phyloP scores from a whole-genome alignment of 2,329 filamentous ascomycete species.

The Cryphonectria parasitica region DNA sequence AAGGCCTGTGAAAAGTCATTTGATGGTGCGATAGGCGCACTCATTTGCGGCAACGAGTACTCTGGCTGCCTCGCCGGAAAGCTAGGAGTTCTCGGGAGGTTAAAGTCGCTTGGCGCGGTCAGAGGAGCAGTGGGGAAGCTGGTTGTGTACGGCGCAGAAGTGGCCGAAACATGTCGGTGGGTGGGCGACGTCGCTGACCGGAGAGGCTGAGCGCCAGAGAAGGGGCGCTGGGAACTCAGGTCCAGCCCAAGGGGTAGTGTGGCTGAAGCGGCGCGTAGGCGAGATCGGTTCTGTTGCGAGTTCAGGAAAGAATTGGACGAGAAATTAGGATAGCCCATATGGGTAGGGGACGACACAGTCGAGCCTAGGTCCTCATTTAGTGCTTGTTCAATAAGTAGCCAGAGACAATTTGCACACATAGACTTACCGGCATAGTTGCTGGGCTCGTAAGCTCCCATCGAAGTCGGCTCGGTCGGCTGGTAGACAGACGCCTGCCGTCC shows the following conservation, averaged over 20 bases:
- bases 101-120: conserved; percentile 57
- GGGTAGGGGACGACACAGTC: conserved; percentile 53
- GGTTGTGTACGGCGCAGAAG: conserved; percentile 50
- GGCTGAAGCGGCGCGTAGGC: conserved; percentile 54
- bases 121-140: conserved; percentile 59
- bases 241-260: conserved; percentile 51
- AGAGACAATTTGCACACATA: conserved; percentile 29
- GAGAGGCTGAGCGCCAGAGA: conserved; percentile 36
- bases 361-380: conserved; percentile 43
- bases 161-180: conserved; percentile 41
- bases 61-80: conserved; percentile 44
- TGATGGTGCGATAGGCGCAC: conserved; percentile 56
- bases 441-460: conserved; percentile 54
- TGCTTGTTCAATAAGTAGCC: background rate
- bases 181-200: conserved; percentile 40
- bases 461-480: conserved; percentile 47
- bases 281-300: conserved; percentile 47
- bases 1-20: conserved; percentile 57
- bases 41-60: conserved; percentile 59
- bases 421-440: conserved; percentile 56
- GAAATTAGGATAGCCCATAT: conserved; percentile 54
- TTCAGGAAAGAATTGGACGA: conserved; percentile 47
- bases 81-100: conserved; percentile 49
- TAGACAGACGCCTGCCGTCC: conserved; percentile 56
- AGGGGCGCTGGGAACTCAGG: conserved; percentile 47